Evolutionary conservation across 2,329 filamentous ascomycete genomes (phyloP).

Genomic region (Davidsoniella eucalypti): DNA sequence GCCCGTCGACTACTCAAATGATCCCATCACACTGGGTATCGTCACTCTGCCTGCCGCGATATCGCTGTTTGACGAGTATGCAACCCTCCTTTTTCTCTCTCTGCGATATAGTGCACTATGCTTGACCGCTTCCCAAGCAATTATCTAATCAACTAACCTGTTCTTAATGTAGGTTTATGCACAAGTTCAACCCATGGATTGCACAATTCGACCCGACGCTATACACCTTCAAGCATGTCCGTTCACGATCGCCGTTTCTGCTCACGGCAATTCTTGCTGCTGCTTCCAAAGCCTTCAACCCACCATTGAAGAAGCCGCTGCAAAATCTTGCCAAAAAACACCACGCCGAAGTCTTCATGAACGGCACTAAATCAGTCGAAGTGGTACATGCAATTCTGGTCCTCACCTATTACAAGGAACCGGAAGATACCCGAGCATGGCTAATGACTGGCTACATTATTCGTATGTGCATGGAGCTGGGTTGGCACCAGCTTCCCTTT

Average conservation of each 20-base stretch:
- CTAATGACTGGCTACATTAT: conserved; percentile 24
- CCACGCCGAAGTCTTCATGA: conserved; percentile 18
- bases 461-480: conserved; percentile 24
- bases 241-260: conserved; percentile 22
- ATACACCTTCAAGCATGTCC: conserved; percentile 23
- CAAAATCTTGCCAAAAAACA: conserved; percentile 16
- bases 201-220: conserved; percentile 23
- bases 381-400: conserved; percentile 24
- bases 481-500: conserved; percentile 20
- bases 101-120: background rate
- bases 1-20: conserved; percentile 3
- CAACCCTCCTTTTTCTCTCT: background rate
- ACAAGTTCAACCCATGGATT: conserved; percentile 24
- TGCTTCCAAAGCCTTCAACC: conserved; percentile 22
- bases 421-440: conserved; percentile 25
- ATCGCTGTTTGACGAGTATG: conserved; percentile 5
- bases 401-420: conserved; percentile 27
- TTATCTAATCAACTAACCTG: background rate
- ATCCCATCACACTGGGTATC: conserved; percentile 1
- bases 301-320: conserved; percentile 17
- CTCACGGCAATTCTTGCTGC: conserved; percentile 21
- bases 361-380: conserved; percentile 23
- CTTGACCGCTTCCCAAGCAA: background rate
- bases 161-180: conserved; percentile 20
- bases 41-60: background rate